Evolutionary conservation across 257 asterid species (phyloP).

Genomic region (Ballota nigra): DNA sequence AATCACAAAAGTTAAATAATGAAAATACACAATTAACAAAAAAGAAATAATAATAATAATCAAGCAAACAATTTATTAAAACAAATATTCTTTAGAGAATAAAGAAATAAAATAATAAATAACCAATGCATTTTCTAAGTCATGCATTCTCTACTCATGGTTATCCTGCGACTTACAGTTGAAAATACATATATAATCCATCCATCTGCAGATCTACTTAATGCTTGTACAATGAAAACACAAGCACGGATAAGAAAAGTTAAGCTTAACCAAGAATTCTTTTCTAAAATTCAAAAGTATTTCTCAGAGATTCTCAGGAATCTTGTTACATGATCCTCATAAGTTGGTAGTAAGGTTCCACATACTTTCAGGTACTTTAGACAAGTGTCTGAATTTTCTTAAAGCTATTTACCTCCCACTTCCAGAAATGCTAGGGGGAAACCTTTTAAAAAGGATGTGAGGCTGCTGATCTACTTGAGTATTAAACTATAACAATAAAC

Average conservation of each 20-base stretch:
- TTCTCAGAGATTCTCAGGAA: too few species aligned
- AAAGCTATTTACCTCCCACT: slow-evolving; percentile 9
- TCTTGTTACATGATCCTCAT: background rate
- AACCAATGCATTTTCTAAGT: background rate
- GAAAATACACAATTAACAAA: slow-evolving; percentile 5
- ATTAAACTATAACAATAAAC: background rate
- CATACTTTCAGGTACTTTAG: background rate
- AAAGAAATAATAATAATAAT: background rate
- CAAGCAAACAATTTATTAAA: slow-evolving; percentile 10
- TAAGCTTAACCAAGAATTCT: background rate
- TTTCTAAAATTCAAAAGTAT: background rate
- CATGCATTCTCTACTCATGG: background rate
- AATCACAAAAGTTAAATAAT: background rate
- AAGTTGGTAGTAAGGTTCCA: background rate
- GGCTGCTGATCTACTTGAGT: slow-evolving; percentile 10
- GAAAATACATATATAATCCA: background rate
- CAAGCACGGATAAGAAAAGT: background rate
- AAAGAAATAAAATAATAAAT: background rate
- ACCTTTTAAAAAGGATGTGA: background rate
- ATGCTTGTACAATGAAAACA: background rate
- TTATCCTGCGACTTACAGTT: background rate
- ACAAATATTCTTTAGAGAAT: background rate
- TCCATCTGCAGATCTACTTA: background rate
- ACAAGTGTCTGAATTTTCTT: background rate
- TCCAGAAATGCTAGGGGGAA: slow-evolving; percentile 6